Evolutionary conservation across 1,284 basidiomycete species (phyloP), one percentile per base, ranked within the genome.

Genomic region (Uromyces viciae-fabae): DNA sequence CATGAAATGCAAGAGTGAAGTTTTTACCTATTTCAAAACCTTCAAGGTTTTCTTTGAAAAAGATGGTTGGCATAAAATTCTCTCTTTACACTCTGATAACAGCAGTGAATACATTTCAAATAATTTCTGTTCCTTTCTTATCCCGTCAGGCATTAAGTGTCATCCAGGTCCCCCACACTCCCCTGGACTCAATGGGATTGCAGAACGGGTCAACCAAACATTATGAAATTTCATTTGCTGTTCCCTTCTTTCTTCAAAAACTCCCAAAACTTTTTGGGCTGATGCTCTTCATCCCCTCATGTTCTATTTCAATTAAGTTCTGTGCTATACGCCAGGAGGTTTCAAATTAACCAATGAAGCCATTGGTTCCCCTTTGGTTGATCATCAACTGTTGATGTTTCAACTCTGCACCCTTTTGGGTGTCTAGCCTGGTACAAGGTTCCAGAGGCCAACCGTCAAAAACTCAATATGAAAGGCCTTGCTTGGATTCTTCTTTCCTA

Each of bases 151-250:
- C 17, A 88, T 86, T 4, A 56, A 80, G 33, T 83, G 82, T 33
- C 82, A 86, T 56, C 83, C 85, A 22, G 86, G 85, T 17, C 83
- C 86, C 0, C 87, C 88, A 73, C 84, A 88, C 79, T 85, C 86
- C 1, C 86, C 86, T 2, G 82, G 84, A 64, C 28, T 84, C 80
- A 88, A 86, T 83, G 81, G 87, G n/a, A n/a, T n/a, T n/a, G n/a
- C n/a, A n/a, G n/a, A n/a, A n/a, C n/a, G n/a, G n/a, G n/a, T n/a
- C n/a, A n/a, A n/a, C n/a, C n/a, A n/a, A n/a, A n/a, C n/a, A n/a
- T n/a, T n/a, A n/a, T n/a, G n/a, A n/a, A n/a, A n/a, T n/a, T n/a
- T n/a, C n/a, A n/a, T n/a, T n/a, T n/a, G n/a, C n/a, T n/a, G n/a
- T n/a, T n/a, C n/a, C n/a, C n/a, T n/a, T n/a, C n/a, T n/a, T n/a